Conservation (phyloP, 2,329 filamentous ascomycete species). For the Erysiphe pulchra region DNA sequence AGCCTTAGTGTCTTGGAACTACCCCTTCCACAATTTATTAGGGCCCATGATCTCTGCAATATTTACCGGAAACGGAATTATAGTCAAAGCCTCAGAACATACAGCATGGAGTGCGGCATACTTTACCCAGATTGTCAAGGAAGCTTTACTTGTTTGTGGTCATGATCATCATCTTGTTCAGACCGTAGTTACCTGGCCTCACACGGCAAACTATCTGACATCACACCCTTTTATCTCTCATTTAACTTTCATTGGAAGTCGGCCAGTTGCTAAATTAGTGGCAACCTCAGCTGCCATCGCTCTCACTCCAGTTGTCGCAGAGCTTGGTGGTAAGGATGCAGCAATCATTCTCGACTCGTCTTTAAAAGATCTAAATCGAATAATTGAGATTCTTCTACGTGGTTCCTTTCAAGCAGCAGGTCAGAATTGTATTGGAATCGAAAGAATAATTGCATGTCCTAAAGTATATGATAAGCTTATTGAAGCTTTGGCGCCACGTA, state of each 20-base stretch:
- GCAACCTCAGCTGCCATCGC: conserved; percentile 62
- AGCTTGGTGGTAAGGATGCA: conserved; percentile 88
- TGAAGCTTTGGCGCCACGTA: conserved; percentile 42
- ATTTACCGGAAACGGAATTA: conserved; percentile 73
- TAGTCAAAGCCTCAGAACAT: conserved; percentile 87
- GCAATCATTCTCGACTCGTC: conserved; percentile 65
- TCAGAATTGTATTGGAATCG: conserved; percentile 94
- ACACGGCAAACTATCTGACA: conserved; percentile 56
- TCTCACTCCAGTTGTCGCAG: conserved; percentile 70
- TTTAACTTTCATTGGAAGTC: conserved; percentile 87
- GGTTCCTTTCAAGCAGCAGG: conserved; percentile 88
- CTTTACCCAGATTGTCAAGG: conserved; percentile 55
- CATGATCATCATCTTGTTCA: conserved; percentile 65
- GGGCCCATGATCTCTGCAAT: conserved; percentile 74
- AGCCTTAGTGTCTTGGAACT: conserved; percentile 93
- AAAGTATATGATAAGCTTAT: conserved; percentile 52
- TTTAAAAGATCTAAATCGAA: conserved; percentile 34
- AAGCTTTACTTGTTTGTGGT: conserved; percentile 58
- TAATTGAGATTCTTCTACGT: conserved; percentile 64
- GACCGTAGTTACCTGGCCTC: conserved; percentile 66
- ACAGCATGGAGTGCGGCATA: conserved; percentile 80
- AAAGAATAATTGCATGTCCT: conserved; percentile 65
- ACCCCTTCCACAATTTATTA: conserved; percentile 83
- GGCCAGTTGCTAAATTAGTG: conserved; percentile 65
- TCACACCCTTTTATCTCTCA: conserved; percentile 66